Evolutionary conservation across 1,284 basidiomycete species (phyloP), one percentile per base, ranked within the genome.

Genomic region (Leccinum subatratum): DNA sequence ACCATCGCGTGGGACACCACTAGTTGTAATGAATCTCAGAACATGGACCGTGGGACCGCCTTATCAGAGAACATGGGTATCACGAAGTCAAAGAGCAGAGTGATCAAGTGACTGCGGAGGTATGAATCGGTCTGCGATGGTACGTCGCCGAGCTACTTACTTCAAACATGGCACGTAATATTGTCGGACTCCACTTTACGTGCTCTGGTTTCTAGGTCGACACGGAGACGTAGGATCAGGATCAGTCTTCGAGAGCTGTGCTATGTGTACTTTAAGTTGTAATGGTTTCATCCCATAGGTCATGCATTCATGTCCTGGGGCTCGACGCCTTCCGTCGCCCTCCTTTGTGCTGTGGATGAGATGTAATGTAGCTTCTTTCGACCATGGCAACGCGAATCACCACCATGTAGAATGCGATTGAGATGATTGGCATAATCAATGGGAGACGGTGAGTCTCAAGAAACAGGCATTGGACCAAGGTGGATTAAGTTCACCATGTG

Each of bases 401-500:
- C 20, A 67, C 62, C 62, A 68, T 64, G 48, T 59, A 42, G 18
- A 42, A 42, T 18, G 42, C 18, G 18, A 42, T 42, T n/a, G 42
- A 18, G 8, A 42, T 42, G 42, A 42, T 42, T n/a, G 42, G 42
- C 42, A 42, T 45, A n/a, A 7, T n/a, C 42, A n/a, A 45, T 45
- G 8, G 42, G 42, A n/a, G 8, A 45, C 5, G 3, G 18, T 45
- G 61, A 61, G 66, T 58, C 25, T 61, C 25, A 42, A 63, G 54
- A 16, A 65, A 67, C 18, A 56, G n/a, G 61, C 61, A 20, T 51
- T n/a, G n/a, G n/a, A n/a, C 48, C 22, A 8, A 22, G 22, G 25
- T 20, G 12, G 61, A 45, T 32, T 28, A 16, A 54, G 37, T 73
- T 58, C 51, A 77, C 78, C 68, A 78, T 73, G 68, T 79, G 77